Percentiles rank a stretch among this genome's conserved stretches.
These are phyloP conservation scores for Raffaelea ambrosiae DNA, from an alignment of 2,329 filamentous ascomycete genomes.

Conservation along the genomic window DNA sequence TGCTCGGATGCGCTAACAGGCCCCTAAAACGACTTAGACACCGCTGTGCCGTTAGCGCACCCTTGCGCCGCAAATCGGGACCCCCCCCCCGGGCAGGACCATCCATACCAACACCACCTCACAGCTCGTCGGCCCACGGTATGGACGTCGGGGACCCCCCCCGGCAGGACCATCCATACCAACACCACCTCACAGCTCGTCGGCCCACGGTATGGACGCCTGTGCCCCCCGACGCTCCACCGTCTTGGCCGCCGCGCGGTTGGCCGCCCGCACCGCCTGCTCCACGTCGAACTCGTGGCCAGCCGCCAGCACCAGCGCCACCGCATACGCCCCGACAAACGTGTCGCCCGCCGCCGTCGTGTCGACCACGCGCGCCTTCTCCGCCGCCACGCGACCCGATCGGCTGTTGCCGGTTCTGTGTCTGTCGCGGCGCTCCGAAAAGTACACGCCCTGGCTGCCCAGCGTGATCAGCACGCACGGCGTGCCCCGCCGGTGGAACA, in stretches of 20 bases:
- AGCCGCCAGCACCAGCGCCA: constrained; percentile 51
- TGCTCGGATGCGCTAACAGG: too few relatives aligned
- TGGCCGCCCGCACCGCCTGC: constrained; percentile 50
- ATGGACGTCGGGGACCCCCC: too few relatives aligned
- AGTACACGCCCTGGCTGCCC: constrained; percentile 67
- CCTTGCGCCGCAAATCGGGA: too few relatives aligned
- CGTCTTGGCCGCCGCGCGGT: constrained; percentile 53
- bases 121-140: too few relatives aligned
- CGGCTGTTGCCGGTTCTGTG: constrained; percentile 14
- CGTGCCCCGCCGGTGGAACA: constrained; percentile 58
- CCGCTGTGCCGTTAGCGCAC: too few relatives aligned
- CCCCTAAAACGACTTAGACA: too few relatives aligned
- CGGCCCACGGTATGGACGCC: constrained; percentile 56
- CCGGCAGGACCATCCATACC: too few relatives aligned
- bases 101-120: too few relatives aligned
- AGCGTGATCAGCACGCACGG: constrained; percentile 74
- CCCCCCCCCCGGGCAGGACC: too few relatives aligned
- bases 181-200: too few relatives aligned
- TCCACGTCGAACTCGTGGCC: constrained; percentile 39
- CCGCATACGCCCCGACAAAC: constrained; percentile 81
- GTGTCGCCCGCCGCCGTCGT: constrained; percentile 93
- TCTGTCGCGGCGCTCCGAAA: constrained; percentile 31
- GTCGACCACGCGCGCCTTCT: constrained; percentile 71
- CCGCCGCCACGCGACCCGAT: constrained; percentile 48
- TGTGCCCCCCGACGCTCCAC: constrained; percentile 57